Base-by-base conservation (phyloP, 371 early-diverging fungal species). In the Rhizopus stolonifer region DNA sequence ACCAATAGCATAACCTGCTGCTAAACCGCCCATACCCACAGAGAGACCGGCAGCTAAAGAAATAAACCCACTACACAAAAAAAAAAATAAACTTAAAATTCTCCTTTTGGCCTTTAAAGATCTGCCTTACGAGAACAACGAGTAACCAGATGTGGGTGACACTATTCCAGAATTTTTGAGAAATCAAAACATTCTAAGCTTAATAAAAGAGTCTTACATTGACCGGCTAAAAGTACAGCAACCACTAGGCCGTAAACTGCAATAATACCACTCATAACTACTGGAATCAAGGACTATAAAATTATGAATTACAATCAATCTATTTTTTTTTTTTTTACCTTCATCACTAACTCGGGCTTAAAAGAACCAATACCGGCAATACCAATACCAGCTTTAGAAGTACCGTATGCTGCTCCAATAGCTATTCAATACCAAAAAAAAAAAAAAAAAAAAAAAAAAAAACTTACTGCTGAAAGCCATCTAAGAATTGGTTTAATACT, bases 191-290 rank as follows among this genome's bases (percentile, higher is more conserved):
- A n/a, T n/a, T n/a, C n/a, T n/a, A n/a, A n/a, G n/a, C 31, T 7
- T 10, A 29, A 10, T 10, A 10, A 7, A 29, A 7, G 10, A 22
- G 5, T 32, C 81, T 80, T 84, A 86, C 87, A 71, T 64, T 84
- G 81, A 67, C 84, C 87, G 31, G 87, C 79, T 48, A 93, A 84
- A 40, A 94, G 75, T 14, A 91, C 94, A 14, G 91, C 78, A 15
- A 93, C 92, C 5, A 92, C 93, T 7, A 94, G 66, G 26, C 94
- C 94, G 71, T 94, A 94, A 56, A 94, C 88, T 58, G 85, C 94
- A 63, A 94, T 88, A 72, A 94, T 93, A 90, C 94, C 94, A 65
- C 91, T 91, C 94, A 94, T 94, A 57, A 94, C 85, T 46, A 94
- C 92, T 17, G 94, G 94, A 54, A 93, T 86, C 44, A 91, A 80